These are phyloP conservation scores for Irpex lacteus DNA, from an alignment of 1,284 basidiomycete genomes.

Conservation along the genomic window DNA sequence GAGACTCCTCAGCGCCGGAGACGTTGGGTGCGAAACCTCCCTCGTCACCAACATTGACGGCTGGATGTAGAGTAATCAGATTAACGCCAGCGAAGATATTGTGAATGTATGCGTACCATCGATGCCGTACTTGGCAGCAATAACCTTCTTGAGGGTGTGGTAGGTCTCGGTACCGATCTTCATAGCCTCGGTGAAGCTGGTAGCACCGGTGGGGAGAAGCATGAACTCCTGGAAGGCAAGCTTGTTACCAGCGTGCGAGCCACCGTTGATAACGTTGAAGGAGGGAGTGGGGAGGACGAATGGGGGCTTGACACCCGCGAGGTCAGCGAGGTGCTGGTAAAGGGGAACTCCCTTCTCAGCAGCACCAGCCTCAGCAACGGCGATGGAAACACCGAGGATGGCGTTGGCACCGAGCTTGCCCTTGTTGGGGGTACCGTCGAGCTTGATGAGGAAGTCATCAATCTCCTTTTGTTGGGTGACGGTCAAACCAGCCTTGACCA, in stretches of 20 bases:
- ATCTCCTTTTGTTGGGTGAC: slow-evolving; percentile 96
- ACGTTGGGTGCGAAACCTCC: slow-evolving; percentile 99
- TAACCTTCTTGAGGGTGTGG: slow-evolving; percentile 99
- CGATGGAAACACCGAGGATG: slow-evolving; percentile 98
- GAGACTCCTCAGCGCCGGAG: slow-evolving; percentile 93
- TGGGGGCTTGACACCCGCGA: slow-evolving; percentile 92
- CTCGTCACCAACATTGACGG: slow-evolving; percentile 99
- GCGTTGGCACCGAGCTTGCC: slow-evolving; percentile 99
- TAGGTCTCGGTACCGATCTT: slow-evolving; percentile 99
- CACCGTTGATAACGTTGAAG: slow-evolving; percentile 99
- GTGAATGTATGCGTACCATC: slow-evolving; percentile 59
- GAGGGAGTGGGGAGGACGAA: slow-evolving; percentile 90
- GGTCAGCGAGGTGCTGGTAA: slow-evolving; percentile 95
- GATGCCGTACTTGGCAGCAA: slow-evolving; percentile 98
- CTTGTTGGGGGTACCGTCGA: slow-evolving; percentile 98
- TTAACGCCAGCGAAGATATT: neutral
- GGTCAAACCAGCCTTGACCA: slow-evolving; percentile 84
- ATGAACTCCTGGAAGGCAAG: slow-evolving; percentile 99
- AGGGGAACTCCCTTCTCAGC: slow-evolving; percentile 93
- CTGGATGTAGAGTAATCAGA: slow-evolving; percentile 36
- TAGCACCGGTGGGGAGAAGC: slow-evolving; percentile 94
- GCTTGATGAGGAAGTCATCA: slow-evolving; percentile 98
- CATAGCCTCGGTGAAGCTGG: slow-evolving; percentile 94
- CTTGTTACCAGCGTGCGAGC: slow-evolving; percentile 99
- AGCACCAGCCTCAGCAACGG: slow-evolving; percentile 91